Conservation (phyloP, 345 rosid genomes). For the Acer campestre region DNA sequence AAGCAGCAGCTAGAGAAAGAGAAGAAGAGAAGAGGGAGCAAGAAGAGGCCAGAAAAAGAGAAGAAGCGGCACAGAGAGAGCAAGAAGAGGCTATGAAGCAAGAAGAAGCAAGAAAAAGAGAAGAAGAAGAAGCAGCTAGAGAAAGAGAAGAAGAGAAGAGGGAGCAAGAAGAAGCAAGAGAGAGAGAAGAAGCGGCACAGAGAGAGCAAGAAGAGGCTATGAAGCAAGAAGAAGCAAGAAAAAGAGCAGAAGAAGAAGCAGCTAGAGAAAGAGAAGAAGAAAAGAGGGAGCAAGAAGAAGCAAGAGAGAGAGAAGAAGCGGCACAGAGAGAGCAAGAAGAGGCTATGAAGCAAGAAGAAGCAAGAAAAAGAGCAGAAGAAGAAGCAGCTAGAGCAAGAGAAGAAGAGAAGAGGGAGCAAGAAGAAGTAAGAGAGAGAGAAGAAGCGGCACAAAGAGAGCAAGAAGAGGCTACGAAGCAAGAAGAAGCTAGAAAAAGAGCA, state of each 20-base stretch:
- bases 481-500: background rate
- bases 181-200: background rate
- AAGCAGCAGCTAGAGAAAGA: slow-evolving; percentile 5
- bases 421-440: no score
- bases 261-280: no score
- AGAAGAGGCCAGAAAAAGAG: background rate
- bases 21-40: background rate
- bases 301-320: background rate
- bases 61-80: background rate
- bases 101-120: background rate
- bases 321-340: background rate
- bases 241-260: slow-evolving; percentile 2
- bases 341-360: background rate
- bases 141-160: background rate
- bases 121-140: background rate
- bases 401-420: background rate
- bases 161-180: background rate
- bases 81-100: background rate
- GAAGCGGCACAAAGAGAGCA: background rate
- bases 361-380: background rate
- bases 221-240: background rate
- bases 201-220: background rate
- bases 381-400: background rate
- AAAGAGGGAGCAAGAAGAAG: background rate
- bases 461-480: background rate